These are phyloP conservation scores for Fusarium sp. DNA, from an alignment of 2,329 filamentous ascomycete genomes.

Conservation along the genomic window DNA sequence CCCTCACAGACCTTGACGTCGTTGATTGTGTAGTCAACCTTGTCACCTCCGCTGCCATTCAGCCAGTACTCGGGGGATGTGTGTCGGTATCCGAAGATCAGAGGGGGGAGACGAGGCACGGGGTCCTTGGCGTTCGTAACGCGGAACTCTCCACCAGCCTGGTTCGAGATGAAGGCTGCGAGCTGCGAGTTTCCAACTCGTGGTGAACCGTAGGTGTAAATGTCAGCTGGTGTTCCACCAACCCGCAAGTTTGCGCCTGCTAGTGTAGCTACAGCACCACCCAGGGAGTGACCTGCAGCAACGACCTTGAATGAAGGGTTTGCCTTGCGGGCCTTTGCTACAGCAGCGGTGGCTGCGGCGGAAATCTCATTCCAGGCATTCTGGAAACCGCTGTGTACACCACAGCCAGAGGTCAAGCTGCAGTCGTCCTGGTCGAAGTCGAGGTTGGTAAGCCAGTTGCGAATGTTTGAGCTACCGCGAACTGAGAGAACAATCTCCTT, in stretches of 20 bases:
- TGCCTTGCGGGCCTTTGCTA: constrained; percentile 58
- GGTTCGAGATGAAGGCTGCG: constrained; percentile 64
- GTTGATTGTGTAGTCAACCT: constrained; percentile 53
- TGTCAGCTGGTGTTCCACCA: constrained; percentile 59
- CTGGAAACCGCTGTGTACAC: constrained; percentile 69
- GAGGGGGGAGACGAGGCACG: constrained; percentile 74
- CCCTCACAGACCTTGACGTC: constrained; percentile 64
- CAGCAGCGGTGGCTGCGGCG: constrained; percentile 54
- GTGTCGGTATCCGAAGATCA: constrained; percentile 72
- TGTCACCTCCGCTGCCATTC: constrained; percentile 50
- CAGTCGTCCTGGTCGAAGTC: constrained; percentile 50
- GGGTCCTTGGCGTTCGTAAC: constrained; percentile 76
- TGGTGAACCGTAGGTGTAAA: constrained; percentile 77
- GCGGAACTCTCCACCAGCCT: constrained; percentile 68
- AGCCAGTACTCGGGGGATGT: constrained; percentile 79
- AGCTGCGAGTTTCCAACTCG: constrained; percentile 71
- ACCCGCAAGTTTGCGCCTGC: constrained; percentile 68
- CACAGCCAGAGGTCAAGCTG: constrained; percentile 57
- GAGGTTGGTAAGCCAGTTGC: constrained; percentile 72
- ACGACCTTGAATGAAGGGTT: constrained; percentile 67
- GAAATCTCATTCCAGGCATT: constrained; percentile 68
- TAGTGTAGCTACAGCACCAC: constrained; percentile 72
- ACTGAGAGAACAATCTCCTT: constrained; percentile 70
- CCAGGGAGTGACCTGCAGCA: constrained; percentile 76
- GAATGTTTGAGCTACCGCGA: constrained; percentile 68